A percentile compares a stretch with the other conserved stretches of the same genome.
These are phyloP conservation scores for Globisporangium cylindrosporum DNA, from an alignment of 352 stramenopile genomes.

Conservation along the genomic window DNA sequence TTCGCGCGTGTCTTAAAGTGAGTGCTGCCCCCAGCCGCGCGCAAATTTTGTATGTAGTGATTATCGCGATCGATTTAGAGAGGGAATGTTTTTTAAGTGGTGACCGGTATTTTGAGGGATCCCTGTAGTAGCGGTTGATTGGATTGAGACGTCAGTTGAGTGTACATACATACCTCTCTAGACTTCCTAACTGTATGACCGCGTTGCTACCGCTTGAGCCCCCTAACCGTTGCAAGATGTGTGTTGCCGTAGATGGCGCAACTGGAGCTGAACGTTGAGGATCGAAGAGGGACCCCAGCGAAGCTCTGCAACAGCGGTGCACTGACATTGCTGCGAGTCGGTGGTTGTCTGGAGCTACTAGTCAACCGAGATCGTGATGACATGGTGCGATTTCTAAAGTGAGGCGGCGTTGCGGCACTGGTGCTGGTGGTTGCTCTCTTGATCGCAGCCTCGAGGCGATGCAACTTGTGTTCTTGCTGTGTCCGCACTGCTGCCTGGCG, in stretches of 20 bases:
- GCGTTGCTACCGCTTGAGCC: constrained; percentile 21
- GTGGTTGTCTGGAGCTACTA: background rate
- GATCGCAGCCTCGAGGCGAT: constrained; percentile 37
- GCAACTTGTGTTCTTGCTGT: constrained; percentile 39
- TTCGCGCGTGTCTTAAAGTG: too few species aligned
- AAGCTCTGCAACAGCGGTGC: constrained; percentile 9
- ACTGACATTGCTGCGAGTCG: background rate
- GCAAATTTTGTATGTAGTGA: too few species aligned
- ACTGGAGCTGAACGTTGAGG: constrained; percentile 1
- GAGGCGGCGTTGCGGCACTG: background rate
- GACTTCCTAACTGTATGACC: background rate
- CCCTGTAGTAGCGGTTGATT: background rate
- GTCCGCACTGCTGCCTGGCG: constrained; percentile 16
- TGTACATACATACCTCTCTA: background rate
- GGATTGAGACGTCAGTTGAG: background rate
- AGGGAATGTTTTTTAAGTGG: too few species aligned
- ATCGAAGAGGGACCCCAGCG: background rate
- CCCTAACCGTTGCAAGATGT: constrained; percentile 33
- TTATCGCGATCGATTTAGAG: too few species aligned
- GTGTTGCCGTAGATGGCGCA: constrained; percentile 16
- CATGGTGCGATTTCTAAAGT: constrained; percentile 4
- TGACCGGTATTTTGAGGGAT: too few species aligned
- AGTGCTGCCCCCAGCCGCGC: too few species aligned
- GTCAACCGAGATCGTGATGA: background rate
- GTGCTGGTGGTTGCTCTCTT: constrained; percentile 2